These are phyloP conservation scores for Chamaecrista fasciculata DNA, from an alignment of 306 rosid species.

Conservation along the genomic window DNA sequence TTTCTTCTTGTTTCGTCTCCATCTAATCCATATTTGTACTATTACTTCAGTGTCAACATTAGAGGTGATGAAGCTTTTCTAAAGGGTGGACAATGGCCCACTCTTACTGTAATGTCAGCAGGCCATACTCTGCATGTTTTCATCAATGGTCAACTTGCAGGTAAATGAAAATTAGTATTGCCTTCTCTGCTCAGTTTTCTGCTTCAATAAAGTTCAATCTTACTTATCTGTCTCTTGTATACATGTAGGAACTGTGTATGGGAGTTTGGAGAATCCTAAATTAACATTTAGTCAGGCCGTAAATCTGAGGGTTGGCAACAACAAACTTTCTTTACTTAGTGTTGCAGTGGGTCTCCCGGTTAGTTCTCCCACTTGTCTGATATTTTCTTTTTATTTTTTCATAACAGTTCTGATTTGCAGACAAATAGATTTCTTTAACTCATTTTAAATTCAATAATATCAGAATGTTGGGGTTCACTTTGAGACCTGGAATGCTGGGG, in stretches of 20 bases:
- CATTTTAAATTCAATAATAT: slow-evolving; percentile 25
- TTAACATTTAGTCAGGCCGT: slow-evolving; percentile 63
- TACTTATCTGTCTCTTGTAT: slow-evolving; percentile 13
- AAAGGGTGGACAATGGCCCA: slow-evolving; percentile 51
- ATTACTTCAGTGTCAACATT: slow-evolving; percentile 56
- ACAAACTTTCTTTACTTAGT: slow-evolving; percentile 89
- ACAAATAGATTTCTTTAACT: background rate
- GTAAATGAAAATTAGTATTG: slow-evolving; percentile 35
- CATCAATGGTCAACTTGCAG: slow-evolving; percentile 66
- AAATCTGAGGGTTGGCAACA: slow-evolving; percentile 66
- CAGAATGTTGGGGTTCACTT: slow-evolving; percentile 86
- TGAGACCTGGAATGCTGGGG: slow-evolving; percentile 69
- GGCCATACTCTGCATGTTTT: slow-evolving; percentile 81
- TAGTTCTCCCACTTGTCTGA: slow-evolving; percentile 39
- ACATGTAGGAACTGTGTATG: slow-evolving; percentile 67
- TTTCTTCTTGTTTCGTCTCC: background rate
- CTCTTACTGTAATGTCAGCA: slow-evolving; percentile 62
- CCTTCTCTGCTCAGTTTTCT: background rate
- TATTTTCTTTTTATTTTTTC: background rate
- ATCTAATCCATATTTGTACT: slow-evolving; percentile 13
- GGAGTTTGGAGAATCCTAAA: slow-evolving; percentile 51
- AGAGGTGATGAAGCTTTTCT: slow-evolving; percentile 59
- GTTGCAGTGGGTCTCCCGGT: slow-evolving; percentile 90
- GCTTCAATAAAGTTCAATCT: slow-evolving; percentile 22
- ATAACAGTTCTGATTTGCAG: slow-evolving; percentile 7